Base-by-base conservation (phyloP, 805 yeast genomes). In the Sugiyamaella lignohabitans region DNA sequence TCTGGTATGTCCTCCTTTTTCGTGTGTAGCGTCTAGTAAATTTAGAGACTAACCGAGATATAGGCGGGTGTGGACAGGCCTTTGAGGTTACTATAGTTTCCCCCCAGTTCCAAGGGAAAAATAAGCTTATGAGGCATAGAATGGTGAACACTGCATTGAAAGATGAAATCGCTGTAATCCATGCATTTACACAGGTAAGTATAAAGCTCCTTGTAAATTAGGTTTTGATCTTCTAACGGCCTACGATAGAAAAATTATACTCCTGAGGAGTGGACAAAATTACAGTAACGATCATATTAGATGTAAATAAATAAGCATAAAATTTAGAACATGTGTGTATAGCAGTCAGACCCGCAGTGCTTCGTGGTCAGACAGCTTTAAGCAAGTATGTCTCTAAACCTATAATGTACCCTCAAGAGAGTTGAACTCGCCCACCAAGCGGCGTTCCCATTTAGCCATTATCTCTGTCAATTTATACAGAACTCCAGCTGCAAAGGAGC, bases 41-140 rank as follows among this genome's bases (percentile, higher is more conserved):
- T 5, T 29, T 23, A 14, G 42, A 8, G 29, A 16, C 24, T n/a
- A 38, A 40, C n/a, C n/a, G n/a, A n/a, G n/a, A n/a, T n/a, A 8
- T 37, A 38, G 95, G 95, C 14, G 99, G 99, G 1, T 93, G 99
- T 67, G 99, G 99, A 3, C 96, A 91, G 64, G 96, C 98, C 2
- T 91, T 89, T 65, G 96, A 94, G 34, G 96, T 88, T 29, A 76
- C 86, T 4, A 89, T 94, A 22, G 96, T 93, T 6, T 69, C 72
- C 66, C 81, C 78, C 39, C 60, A 71, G 19, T 93, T 94, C 64
- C 64, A 72, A 50, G 93, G 93, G 20, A 87, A 87, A 67, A 87
- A 87, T 67, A 85, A 84, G 62, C 71, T 93, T 42, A 77, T 80
- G 71, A 76, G 99, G 60, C 95, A 91, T 58, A 72, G 98, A 54